phyloP scores from a whole-genome alignment of 768 basidiomycete genomes.

The Leccinum truebloodii region DNA sequence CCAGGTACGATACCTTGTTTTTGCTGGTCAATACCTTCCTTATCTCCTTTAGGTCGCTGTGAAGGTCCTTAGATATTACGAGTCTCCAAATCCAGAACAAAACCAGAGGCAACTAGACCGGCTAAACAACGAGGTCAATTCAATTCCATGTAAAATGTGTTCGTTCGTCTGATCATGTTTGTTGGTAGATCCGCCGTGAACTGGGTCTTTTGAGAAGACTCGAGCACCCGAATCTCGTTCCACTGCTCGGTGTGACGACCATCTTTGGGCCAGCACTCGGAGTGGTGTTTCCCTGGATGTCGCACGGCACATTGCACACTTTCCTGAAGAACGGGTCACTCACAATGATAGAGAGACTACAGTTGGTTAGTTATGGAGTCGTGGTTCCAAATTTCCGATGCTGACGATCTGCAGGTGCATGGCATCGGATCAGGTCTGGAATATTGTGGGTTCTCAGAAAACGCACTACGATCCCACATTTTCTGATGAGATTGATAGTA shows the following conservation, averaged over 20 bases:
- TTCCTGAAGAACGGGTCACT: background rate
- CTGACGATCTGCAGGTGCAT: background rate
- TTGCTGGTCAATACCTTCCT: background rate
- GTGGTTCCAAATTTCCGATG: background rate
- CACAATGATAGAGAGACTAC: background rate
- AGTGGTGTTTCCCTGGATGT: conserved; percentile 4
- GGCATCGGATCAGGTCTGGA: background rate
- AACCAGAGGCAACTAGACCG: background rate
- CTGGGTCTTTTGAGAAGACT: conserved; percentile 7
- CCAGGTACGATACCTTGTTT: background rate
- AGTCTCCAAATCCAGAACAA: background rate
- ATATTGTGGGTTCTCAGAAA: no score
- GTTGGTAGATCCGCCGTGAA: background rate
- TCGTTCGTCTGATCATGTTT: background rate
- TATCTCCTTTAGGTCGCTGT: conserved; percentile 1
- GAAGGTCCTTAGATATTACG: background rate
- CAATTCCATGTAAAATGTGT: background rate
- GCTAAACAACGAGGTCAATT: background rate
- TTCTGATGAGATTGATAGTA: no score
- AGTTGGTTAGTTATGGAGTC: background rate
- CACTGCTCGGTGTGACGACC: background rate
- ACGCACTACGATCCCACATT: no score
- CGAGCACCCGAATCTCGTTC: conserved; percentile 1
- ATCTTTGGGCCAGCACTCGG: background rate
- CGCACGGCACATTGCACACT: background rate